Base-by-base conservation (phyloP, 2,329 filamentous ascomycete genomes). In the Epichloe hybrida region DNA sequence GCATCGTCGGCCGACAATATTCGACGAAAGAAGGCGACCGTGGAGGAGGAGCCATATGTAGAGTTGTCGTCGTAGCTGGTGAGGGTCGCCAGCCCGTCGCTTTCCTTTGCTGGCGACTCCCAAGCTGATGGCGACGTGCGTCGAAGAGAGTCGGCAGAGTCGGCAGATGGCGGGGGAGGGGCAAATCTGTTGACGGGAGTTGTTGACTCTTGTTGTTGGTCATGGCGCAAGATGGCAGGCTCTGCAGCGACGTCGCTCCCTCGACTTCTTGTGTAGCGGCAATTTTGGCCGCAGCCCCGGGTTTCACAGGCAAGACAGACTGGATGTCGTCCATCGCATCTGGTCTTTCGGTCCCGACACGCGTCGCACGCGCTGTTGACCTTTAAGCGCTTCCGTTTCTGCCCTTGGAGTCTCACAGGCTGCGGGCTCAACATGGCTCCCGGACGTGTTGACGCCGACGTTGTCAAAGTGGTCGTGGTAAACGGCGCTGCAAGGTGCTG, bases 221-320 rank as follows among this genome's bases (percentile, higher is more conserved):
- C 31, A 11, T 31, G 31, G 31, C 23, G 37, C 21, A 35, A 31
- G 3, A 7, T 4, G 20, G 21, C 12, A 12, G 46, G 34, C 21
- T n/a, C 40, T 20, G 31, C 34, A 7, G 23, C 1, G 12, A 37
- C 31, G 48, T 31, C 41, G 48, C 13, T 34, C 17, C 12, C 34
- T 31, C 37, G 20, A 27, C 17, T 35, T 38, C 41, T 44, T 13
- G 48, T 34, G 41, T 50, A 50, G 5, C 48, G 48, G 27, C 48
- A 50, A 9, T 45, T 38, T 8, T 44, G 48, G 15, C 40, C 48
- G 11, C 40, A 45, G 21, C 42, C 42, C 12, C 48, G 48, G 34
- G 35, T 50, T 38, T 50, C 48, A 38, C 48, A 50, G 20, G 48
- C 48, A n/a, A 50, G 34, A 39, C 48, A 50, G 15, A 50, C 34